Base-by-base conservation (phyloP, 1,284 basidiomycete species). In the Schizophyllum amplum region DNA sequence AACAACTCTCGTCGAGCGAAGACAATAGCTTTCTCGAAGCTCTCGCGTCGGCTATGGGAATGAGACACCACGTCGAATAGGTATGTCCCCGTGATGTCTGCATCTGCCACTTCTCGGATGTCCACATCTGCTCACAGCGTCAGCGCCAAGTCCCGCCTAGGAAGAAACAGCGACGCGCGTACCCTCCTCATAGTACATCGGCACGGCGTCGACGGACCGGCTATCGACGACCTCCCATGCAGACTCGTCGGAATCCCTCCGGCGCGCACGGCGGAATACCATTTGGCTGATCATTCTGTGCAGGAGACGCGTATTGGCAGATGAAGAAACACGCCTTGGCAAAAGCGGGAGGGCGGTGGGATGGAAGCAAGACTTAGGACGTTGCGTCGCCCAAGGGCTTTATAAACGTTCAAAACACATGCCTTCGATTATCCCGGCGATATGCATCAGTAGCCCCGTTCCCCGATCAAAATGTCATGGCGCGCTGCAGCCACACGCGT, bases 221-320 rank as follows among this genome's bases (percentile, higher is more conserved):
- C 75, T 81, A 59, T 82, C 82, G 23, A 89, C 84, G 47, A 90
- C 87, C 70, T 91, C 88, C 88, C 88, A 91, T 47, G 84, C 9
- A n/a, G n/a, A n/a, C 63, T 84, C 78, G 61, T 33, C 27, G 6
- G 27, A 33, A 33, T 33, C 27, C 27, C 27, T 33, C 13, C 27
- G 5, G 27, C 27, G 27, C 5, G 27, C 6, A 33, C 27, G 27
- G 13, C 27, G 27, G 27, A 33, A 33, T 6, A 33, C 5, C 27
- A 33, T 33, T 6, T 33, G 27, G 27, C 5, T 33, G 6, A 33
- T 13, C 6, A 33, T 33, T 33, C 13, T 33, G 5, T 33, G 5
- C 6, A 57, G 23, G 50, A 24, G 54, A 52, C 51, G 52, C 54
- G 49, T 27, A 47, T 33, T n/a, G n/a, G n/a, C n/a, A n/a, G n/a